Percentiles rank a stretch among this genome's conserved stretches.
Evolutionary conservation across 2,329 filamentous ascomycete species (phyloP).

Genomic region (Cryphonectria nitschkei): DNA sequence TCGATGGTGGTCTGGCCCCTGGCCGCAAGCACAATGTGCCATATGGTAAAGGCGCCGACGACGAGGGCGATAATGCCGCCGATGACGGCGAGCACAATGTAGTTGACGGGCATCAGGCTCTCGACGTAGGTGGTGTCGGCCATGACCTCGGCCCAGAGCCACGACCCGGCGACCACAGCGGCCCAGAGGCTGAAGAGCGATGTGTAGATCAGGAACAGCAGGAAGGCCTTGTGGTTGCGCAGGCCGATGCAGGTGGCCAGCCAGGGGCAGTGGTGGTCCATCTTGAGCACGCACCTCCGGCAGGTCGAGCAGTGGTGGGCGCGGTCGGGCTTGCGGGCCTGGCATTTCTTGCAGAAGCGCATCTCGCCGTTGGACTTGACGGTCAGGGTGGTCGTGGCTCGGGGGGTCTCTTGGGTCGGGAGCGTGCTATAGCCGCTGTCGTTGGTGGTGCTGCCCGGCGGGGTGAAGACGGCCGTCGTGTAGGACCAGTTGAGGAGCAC

Average conservation of each 20-base stretch:
- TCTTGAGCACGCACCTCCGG: constrained; percentile 92
- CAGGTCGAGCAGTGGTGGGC: constrained; percentile 97
- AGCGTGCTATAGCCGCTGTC: constrained; percentile 76
- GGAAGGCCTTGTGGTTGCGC: constrained; percentile 92
- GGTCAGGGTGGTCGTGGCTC: constrained; percentile 75
- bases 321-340: constrained; percentile 90
- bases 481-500: constrained; percentile 85
- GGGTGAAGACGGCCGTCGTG: constrained; percentile 89
- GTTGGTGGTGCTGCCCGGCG: constrained; percentile 74
- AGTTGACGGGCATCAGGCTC: constrained; percentile 83
- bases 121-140: constrained; percentile 73
- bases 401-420: constrained; percentile 68
- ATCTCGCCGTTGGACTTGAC: constrained; percentile 88
- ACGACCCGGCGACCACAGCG: constrained; percentile 76
- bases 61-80: constrained; percentile 91
- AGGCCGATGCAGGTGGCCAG: constrained; percentile 93
- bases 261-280: constrained; percentile 99
- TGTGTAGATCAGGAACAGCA: constrained; percentile 90
- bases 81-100: constrained; percentile 83
- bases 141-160: constrained; percentile 85
- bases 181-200: constrained; percentile 82
- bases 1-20: constrained; percentile 93
- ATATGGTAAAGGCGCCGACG: constrained; percentile 83
- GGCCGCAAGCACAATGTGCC: constrained; percentile 84
- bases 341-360: constrained; percentile 97